phyloP scores from a whole-genome alignment of 768 basidiomycete species.

The Kwoniella botswanensis region DNA sequence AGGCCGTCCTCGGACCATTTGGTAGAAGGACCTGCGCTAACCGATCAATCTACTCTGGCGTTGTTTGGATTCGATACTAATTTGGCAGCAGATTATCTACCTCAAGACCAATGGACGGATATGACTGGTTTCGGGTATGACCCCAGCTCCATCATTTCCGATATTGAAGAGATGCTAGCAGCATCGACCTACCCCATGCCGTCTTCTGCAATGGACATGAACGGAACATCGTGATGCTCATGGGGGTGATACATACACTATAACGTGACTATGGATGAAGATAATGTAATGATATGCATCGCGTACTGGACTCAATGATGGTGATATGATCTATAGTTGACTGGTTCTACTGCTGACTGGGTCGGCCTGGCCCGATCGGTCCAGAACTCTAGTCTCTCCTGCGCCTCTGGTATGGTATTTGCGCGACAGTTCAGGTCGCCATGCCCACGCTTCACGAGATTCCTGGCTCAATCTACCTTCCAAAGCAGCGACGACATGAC shows the following conservation, averaged over 20 bases:
- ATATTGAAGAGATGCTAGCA: conserved; percentile 9
- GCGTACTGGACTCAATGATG: too few species aligned
- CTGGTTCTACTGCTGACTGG: background rate
- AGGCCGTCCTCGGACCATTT: background rate
- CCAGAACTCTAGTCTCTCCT: conserved; percentile 5
- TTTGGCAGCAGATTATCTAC: background rate
- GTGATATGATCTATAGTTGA: background rate
- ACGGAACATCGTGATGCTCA: too few species aligned
- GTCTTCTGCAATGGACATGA: background rate
- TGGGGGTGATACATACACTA: too few species aligned
- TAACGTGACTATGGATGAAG: too few species aligned
- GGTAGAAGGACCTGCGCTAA: background rate
- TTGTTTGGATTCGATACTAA: conserved; percentile 4
- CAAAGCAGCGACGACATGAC: conserved; percentile 2
- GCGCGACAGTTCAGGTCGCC: background rate
- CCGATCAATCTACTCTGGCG: conserved; percentile 5
- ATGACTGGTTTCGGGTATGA: conserved; percentile 8
- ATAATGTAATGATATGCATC: too few species aligned
- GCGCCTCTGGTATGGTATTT: background rate
- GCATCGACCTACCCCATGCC: background rate
- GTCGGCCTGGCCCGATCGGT: background rate
- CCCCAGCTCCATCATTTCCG: conserved; percentile 2
- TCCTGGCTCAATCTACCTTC: conserved; percentile 7
- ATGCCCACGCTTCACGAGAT: background rate
- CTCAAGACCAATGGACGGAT: conserved; percentile 6